phyloP scores from a whole-genome alignment of 1,284 basidiomycete genomes.

The Trametes hirsuta region DNA sequence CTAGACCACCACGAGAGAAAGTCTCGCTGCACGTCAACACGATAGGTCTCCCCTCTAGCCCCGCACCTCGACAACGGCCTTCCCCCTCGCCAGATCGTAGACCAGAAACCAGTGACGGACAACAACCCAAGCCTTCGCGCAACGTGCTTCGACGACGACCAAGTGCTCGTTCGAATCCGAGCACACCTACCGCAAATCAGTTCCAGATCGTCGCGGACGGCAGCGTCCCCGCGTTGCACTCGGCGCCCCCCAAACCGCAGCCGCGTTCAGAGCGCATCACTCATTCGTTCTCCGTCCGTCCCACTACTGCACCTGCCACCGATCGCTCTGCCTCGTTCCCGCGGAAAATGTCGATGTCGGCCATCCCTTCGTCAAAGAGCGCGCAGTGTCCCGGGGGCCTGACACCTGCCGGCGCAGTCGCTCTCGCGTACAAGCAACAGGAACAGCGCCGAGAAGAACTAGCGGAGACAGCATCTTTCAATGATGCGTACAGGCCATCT shows the following conservation, averaged over 20 bases:
- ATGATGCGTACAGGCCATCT: conserved; percentile 21
- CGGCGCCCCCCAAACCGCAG: conserved; percentile 1
- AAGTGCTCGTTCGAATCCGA: conserved; percentile 38
- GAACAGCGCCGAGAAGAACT: conserved; percentile 40
- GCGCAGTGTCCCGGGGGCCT: conserved; percentile 33
- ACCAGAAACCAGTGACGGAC: conserved; percentile 10
- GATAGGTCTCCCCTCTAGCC: conserved; percentile 2
- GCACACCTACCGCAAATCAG: conserved; percentile 26
- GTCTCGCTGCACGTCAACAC: conserved; percentile 17
- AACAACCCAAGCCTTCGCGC: conserved; percentile 26
- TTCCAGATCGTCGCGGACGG: conserved; percentile 17
- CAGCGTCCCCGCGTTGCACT: conserved; percentile 2
- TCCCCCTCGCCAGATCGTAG: conserved; percentile 17
- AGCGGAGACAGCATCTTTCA: conserved; percentile 30
- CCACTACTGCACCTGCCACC: conserved; percentile 15
- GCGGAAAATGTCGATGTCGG: conserved; percentile 6
- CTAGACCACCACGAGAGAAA: conserved; percentile 16
- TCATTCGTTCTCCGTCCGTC: conserved; percentile 6
- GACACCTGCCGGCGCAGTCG: conserved; percentile 62
- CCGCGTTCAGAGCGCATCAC: background rate
- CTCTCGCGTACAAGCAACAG: conserved; percentile 61
- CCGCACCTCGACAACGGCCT: conserved; percentile 2
- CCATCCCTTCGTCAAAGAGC: background rate
- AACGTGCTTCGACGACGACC: conserved; percentile 52
- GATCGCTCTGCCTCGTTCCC: conserved; percentile 1